phyloP scores from a whole-genome alignment of 2,329 filamentous ascomycete genomes.

The Pseudogymnoascus sp. region DNA sequence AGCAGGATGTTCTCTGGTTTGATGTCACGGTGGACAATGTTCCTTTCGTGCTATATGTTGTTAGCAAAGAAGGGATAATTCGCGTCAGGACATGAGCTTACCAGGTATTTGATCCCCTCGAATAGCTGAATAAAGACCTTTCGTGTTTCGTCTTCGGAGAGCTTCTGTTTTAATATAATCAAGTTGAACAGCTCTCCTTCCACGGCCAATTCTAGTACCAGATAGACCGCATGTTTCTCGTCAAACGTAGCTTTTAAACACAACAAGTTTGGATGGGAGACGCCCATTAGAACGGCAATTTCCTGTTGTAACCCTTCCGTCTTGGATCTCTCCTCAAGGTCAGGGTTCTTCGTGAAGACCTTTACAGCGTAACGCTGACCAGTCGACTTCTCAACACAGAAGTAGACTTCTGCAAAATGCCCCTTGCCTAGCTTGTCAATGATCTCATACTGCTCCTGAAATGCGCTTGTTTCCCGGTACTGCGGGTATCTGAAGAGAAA shows the following conservation, averaged over 20 bases:
- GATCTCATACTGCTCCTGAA: conserved; percentile 78
- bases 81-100: conserved; percentile 37
- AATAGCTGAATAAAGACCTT: conserved; percentile 88
- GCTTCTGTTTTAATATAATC: conserved; percentile 83
- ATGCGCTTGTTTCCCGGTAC: conserved; percentile 63
- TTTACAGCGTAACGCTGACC: conserved; percentile 87
- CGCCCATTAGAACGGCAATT: conserved; percentile 93
- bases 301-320: conserved; percentile 86
- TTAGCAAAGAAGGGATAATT: conserved; percentile 21
- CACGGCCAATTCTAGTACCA: conserved; percentile 81
- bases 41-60: conserved; percentile 71
- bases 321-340: conserved; percentile 75
- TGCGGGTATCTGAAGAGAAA: conserved; percentile 90
- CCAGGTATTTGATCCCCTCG: conserved; percentile 88
- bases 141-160: conserved; percentile 74
- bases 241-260: conserved; percentile 94
- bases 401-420: conserved; percentile 88
- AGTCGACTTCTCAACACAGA: conserved; percentile 77
- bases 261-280: conserved; percentile 86
- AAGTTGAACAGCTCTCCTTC: conserved; percentile 95
- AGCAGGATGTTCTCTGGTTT: conserved; percentile 95
- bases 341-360: conserved; percentile 78
- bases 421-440: conserved; percentile 85
- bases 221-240: conserved; percentile 80
- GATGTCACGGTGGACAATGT: conserved; percentile 95